A percentile compares a stretch with the other conserved stretches of the same genome.
Evolutionary conservation across 176 grass and related monocot species (phyloP).

Genomic region (Poa annua): DNA sequence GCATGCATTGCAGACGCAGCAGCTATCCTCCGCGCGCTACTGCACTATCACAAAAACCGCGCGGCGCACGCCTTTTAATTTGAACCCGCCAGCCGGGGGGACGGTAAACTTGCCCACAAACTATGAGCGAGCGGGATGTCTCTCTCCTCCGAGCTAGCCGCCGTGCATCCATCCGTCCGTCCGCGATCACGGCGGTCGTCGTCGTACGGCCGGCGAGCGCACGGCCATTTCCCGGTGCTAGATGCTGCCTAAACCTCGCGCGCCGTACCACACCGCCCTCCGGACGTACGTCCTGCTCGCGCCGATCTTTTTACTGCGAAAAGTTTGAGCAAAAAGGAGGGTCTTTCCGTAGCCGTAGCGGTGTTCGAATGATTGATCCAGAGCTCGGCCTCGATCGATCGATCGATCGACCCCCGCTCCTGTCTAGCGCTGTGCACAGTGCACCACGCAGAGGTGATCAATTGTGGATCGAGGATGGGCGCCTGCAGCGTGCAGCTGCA

Average conservation of each 20-base stretch:
- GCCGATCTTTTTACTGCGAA: too few relatives aligned
- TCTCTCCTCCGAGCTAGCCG: background rate
- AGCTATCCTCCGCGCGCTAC: background rate
- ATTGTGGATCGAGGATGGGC: too few relatives aligned
- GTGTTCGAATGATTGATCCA: conserved; percentile 33
- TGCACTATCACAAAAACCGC: too few relatives aligned
- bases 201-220: conserved; percentile 1
- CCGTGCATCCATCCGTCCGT: background rate
- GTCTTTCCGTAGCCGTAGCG: background rate
- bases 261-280: too few relatives aligned
- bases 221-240: background rate
- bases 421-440: background rate
- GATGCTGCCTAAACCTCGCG: background rate
- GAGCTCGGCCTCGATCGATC: background rate
- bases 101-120: too few relatives aligned
- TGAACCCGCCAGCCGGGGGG: too few relatives aligned
- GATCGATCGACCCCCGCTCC: background rate
- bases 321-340: too few relatives aligned
- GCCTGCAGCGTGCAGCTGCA: too few relatives aligned
- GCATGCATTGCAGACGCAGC: background rate
- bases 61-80: background rate
- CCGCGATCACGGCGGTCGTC: background rate
- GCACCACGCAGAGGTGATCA: background rate
- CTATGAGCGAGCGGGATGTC: too few relatives aligned
- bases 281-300: too few relatives aligned